phyloP scores from a whole-genome alignment of 768 basidiomycete species.

The Crassisporium funariophilum region DNA sequence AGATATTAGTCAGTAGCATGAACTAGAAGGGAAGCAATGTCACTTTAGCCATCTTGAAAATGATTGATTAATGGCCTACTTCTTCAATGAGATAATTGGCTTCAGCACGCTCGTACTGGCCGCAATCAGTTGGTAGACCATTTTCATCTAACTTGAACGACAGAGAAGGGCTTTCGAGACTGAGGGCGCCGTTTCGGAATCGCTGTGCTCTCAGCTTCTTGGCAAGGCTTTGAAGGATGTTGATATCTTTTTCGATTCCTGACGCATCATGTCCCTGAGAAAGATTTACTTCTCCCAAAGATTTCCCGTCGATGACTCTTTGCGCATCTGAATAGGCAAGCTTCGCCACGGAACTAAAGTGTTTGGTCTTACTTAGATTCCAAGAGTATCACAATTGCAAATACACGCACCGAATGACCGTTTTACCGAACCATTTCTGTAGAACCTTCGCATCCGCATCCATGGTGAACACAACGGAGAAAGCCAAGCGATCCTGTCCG shows the following conservation, averaged over 20 bases:
- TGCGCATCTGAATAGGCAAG: conserved; percentile 84
- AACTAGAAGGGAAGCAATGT: conserved; percentile 51
- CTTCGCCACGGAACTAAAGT: conserved; percentile 81
- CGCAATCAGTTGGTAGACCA: conserved; percentile 81
- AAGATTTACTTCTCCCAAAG: conserved; percentile 54
- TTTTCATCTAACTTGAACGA: conserved; percentile 78
- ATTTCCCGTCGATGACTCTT: conserved; percentile 74
- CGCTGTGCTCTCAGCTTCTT: conserved; percentile 72
- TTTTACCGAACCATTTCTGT: conserved; percentile 93
- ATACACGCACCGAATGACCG: conserved; percentile 75
- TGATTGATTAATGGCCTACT: conserved; percentile 44
- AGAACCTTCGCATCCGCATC: conserved; percentile 78
- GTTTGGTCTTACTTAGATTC: conserved; percentile 12
- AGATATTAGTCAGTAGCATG: conserved; percentile 90
- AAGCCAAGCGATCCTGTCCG: conserved; percentile 86
- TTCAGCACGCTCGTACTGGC: conserved; percentile 61
- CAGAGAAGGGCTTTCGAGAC: conserved; percentile 67
- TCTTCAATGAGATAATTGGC: conserved; percentile 89
- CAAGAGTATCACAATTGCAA: not conserved
- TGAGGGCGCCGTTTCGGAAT: conserved; percentile 79
- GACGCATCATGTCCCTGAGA: conserved; percentile 56
- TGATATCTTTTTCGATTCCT: conserved; percentile 78
- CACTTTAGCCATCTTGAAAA: not conserved
- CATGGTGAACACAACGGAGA: conserved; percentile 88
- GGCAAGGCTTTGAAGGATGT: conserved; percentile 65